Evolutionary conservation across 495 filamentous ascomycete genomes (phyloP).

Genomic region (Aspergillus taichungensis): DNA sequence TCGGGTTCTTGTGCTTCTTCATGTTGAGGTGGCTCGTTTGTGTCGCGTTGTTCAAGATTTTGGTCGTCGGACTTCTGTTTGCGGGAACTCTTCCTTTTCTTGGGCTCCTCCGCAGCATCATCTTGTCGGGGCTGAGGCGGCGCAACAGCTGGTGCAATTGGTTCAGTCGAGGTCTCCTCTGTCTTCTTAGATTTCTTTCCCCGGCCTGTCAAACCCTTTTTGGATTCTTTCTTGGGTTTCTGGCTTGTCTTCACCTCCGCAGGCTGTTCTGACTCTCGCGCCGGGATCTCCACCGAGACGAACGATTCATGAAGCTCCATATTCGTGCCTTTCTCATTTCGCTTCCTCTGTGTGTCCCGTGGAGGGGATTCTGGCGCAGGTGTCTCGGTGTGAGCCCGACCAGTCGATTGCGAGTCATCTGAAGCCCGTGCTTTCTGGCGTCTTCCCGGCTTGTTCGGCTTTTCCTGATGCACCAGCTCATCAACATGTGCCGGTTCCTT

Average conservation of each 20-base stretch:
- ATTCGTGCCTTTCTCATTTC: conserved; percentile 28
- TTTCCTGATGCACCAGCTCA: conserved; percentile 38
- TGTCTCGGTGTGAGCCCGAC: no score
- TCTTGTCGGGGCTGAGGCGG: conserved; percentile 6
- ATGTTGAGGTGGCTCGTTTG: neutral
- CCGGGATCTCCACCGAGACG: conserved; percentile 26
- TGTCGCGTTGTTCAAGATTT: conserved; percentile 17
- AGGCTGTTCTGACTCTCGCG: conserved; percentile 28
- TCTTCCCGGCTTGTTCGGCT: conserved; percentile 5
- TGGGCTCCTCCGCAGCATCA: conserved; percentile 13
- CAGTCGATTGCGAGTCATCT: no score
- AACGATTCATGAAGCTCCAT: conserved; percentile 29
- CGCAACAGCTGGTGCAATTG: conserved; percentile 15
- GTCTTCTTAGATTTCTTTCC: conserved; percentile 38
- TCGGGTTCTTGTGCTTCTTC: conserved; percentile 14
- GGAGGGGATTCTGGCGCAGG: no score
- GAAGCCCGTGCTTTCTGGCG: no score
- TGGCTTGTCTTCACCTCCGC: conserved; percentile 26
- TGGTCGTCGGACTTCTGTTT: conserved; percentile 8
- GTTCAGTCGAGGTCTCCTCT: conserved; percentile 15
- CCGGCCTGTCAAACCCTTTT: conserved; percentile 38
- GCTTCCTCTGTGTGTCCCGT: neutral
- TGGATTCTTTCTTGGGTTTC: conserved; percentile 21
- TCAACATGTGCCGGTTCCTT: conserved; percentile 17
- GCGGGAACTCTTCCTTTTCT: conserved; percentile 1